Evolutionary conservation across 805 yeast genomes (phyloP), one percentile per base, ranked within the genome.

Genomic region (Starmera caribaea): DNA sequence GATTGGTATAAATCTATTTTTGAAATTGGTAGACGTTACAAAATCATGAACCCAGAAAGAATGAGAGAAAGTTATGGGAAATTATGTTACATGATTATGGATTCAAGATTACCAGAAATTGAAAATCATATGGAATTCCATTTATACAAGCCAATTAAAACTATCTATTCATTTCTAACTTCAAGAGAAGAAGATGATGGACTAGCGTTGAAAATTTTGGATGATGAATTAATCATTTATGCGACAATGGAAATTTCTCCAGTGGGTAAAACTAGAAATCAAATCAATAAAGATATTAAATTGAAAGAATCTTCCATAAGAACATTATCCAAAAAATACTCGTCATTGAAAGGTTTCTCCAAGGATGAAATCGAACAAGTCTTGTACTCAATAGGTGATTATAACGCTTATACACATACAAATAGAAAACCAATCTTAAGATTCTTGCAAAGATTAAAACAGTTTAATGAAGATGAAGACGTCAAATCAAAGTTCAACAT

Each of bases 1-100:
- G 76, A 73, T 29, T 84, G 89, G 88, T 83, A 76, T 56, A 70
- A 82, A 53, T 61, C 59, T 33, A 64, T 83, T 8, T 83, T 83
- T 55, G 92, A 83, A 59, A 75, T 83, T 44, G 92, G 92, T 17
- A 67, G 92, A 50, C 68, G 92, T 34, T 83, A 83, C 61, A 83
- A 83, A 54, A 78, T 84, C 49, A 79, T 83, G 88, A 83, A 83
- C 51, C 94, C 94, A 0, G 88, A 83, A 48, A 70, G 76, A 49
- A 79, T 84, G 84, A 69, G 88, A 45, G 84, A 79, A 50, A 78
- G 78, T 5, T 84, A 77, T 56, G 94, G 94, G 35, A 82, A 83
- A 51, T 62, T 84, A 41, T 79, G 84, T 62, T 83, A 83, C 57
- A 84, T 83, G 83, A 77, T 82, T 30, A 83, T 84, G 92, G 94